These are phyloP conservation scores for Nakaseomyces delphensis DNA, from an alignment of 1,139 yeast genomes.

Conservation along the genomic window DNA sequence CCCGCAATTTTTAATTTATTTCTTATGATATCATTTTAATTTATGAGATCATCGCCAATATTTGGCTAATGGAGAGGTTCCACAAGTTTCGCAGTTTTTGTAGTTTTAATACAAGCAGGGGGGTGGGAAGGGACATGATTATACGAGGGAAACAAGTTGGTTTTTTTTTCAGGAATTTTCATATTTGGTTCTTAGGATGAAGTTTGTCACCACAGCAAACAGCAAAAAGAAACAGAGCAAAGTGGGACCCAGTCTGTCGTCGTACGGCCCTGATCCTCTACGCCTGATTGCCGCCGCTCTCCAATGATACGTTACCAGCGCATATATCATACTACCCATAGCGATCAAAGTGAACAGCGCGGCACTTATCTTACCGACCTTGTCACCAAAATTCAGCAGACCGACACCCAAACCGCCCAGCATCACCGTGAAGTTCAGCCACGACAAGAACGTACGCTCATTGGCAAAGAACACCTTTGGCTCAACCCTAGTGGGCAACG, in stretches of 20 bases:
- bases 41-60: too few species aligned
- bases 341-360: conserved; percentile 89
- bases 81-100: too few species aligned
- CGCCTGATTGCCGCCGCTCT: conserved; percentile 97
- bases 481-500: conserved; percentile 94
- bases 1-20: too few species aligned
- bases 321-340: conserved; percentile 96
- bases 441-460: conserved; percentile 94
- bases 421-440: conserved; percentile 97
- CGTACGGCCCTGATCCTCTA: conserved; percentile 97
- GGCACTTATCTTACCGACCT: conserved; percentile 85
- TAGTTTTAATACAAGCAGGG: background rate
- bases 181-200: conserved; percentile 65
- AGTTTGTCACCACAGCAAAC: conserved; percentile 87
- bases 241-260: conserved; percentile 98
- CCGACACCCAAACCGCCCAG: conserved; percentile 96
- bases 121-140: background rate
- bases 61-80: too few species aligned
- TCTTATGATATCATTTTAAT: too few species aligned
- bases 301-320: conserved; percentile 95
- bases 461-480: conserved; percentile 98
- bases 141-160: background rate
- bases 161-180: conserved; percentile 7
- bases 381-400: conserved; percentile 89
- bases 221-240: conserved; percentile 89